phyloP scores from a whole-genome alignment of 805 yeast species.

The Lachancea fermentati region DNA sequence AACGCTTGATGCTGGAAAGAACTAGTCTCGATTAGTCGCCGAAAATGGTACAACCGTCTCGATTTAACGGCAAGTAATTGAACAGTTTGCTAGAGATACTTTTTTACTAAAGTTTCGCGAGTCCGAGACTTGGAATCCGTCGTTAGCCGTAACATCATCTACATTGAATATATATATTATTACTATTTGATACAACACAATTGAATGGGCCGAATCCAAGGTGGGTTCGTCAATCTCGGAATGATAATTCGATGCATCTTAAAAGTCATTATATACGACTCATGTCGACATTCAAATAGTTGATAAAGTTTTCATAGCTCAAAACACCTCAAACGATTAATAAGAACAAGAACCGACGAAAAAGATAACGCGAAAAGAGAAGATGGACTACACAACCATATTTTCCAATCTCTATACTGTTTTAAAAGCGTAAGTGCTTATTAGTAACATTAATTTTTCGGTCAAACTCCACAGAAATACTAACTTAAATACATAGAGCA shows the following conservation, averaged over 20 bases:
- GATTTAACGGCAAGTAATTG: no score
- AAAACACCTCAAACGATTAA: background rate
- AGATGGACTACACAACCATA: conserved; percentile 7
- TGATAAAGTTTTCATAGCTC: background rate
- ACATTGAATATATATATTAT: no score
- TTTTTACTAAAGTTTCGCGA: no score
- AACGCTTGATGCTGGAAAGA: conserved; percentile 4
- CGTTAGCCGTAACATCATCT: no score
- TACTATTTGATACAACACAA: no score
- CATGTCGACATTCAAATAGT: background rate
- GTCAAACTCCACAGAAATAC: conserved; percentile 9
- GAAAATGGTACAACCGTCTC: no score
- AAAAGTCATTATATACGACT: background rate
- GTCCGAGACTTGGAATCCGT: no score
- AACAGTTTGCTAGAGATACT: no score
- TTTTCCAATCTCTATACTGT: conserved; percentile 18
- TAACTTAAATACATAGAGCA: conserved; percentile 17
- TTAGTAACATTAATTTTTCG: conserved; percentile 12
- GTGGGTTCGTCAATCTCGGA: no score
- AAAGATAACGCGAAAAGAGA: background rate
- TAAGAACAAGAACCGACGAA: background rate
- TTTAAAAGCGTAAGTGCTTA: conserved; percentile 19
- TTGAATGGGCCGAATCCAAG: no score
- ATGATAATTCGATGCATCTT: no score
- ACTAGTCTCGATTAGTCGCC: no score